Percentiles rank a stretch among this genome's conserved stretches.
Evolutionary conservation across 2,329 filamentous ascomycete genomes (phyloP).

Genomic region (Elsinoe ampelina): DNA sequence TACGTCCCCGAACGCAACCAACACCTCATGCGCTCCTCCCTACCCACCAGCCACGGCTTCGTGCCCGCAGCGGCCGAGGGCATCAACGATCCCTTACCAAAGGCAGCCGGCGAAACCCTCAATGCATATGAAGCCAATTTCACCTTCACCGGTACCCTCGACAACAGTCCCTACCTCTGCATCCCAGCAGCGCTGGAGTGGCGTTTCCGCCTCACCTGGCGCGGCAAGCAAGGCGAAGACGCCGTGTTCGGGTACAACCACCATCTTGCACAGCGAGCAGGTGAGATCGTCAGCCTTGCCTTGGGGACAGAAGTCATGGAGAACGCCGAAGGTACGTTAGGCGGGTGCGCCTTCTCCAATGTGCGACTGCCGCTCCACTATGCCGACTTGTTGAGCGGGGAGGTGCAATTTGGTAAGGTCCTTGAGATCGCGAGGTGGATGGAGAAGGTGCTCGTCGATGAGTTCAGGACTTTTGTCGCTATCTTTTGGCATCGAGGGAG

Average conservation of each 20-base stretch:
- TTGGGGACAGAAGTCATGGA: conserved; percentile 66
- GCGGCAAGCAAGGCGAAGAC: conserved; percentile 53
- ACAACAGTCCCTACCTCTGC: conserved; percentile 63
- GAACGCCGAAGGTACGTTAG: conserved; percentile 52
- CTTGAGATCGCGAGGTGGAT: conserved; percentile 35
- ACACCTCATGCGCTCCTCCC: conserved; percentile 58
- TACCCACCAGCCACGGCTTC: conserved; percentile 78
- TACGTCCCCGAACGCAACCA: conserved; percentile 74
- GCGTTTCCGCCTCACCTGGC: conserved; percentile 40
- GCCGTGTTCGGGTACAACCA: conserved; percentile 56
- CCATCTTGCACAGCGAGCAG: conserved; percentile 55
- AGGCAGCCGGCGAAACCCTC: conserved; percentile 34
- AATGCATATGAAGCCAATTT: conserved; percentile 40
- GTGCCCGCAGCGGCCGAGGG: conserved; percentile 15
- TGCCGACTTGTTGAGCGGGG: conserved; percentile 23
- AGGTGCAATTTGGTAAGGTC: conserved; percentile 22
- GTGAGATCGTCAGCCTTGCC: conserved; percentile 47
- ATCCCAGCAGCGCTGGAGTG: conserved; percentile 63
- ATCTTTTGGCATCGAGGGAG: conserved; percentile 51
- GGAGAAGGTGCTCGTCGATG: conserved; percentile 33
- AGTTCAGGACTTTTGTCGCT: conserved; percentile 65
- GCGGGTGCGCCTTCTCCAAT: conserved; percentile 62
- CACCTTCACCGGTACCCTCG: conserved; percentile 32
- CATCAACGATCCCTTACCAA: conserved; percentile 32
- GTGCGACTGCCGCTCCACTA: conserved; percentile 58